Conservation (phyloP, 345 rosid species). For the Euphorbia pulcherrima region DNA sequence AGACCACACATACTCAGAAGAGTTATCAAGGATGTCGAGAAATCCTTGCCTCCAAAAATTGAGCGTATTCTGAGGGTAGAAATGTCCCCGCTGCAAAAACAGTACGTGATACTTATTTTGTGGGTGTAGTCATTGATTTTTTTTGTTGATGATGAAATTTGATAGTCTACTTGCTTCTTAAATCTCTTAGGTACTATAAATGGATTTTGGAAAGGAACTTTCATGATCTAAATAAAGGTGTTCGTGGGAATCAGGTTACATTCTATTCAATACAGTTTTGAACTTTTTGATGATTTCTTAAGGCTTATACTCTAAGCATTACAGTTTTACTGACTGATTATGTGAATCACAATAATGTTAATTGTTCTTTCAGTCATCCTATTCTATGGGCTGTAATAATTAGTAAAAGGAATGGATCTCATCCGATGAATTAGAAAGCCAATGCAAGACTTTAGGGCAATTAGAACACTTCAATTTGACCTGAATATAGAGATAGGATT, state of each 20-base stretch:
- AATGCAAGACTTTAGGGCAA: not conserved
- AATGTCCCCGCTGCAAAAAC: slow-evolving; percentile 99
- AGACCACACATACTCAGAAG: slow-evolving; percentile 97
- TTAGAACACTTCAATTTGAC: not conserved
- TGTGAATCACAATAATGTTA: not conserved
- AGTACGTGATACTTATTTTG: slow-evolving; percentile 44
- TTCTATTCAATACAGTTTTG: no score
- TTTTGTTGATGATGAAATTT: not conserved
- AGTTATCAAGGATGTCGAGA: slow-evolving; percentile 98
- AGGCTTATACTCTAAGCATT: not conserved
- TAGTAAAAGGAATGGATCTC: not conserved
- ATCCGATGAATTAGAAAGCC: not conserved
- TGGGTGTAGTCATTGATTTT: not conserved
- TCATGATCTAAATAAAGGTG: slow-evolving; percentile 97
- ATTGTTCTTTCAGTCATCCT: not conserved
- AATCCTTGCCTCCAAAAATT: slow-evolving; percentile 97
- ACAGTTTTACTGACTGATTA: not conserved
- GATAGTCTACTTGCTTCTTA: slow-evolving; percentile 11
- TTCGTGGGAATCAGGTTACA: slow-evolving; percentile 96
- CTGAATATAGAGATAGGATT: no score
- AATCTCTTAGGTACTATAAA: slow-evolving; percentile 72
- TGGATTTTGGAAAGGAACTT: slow-evolving; percentile 99
- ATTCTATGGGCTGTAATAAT: not conserved
- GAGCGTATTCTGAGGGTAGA: slow-evolving; percentile 99
- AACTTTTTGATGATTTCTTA: not conserved